A percentile compares a stretch with the other conserved stretches of the same genome.
Conservation (phyloP, 1,284 basidiomycete genomes). For the Ustilago bromivora region DNA sequence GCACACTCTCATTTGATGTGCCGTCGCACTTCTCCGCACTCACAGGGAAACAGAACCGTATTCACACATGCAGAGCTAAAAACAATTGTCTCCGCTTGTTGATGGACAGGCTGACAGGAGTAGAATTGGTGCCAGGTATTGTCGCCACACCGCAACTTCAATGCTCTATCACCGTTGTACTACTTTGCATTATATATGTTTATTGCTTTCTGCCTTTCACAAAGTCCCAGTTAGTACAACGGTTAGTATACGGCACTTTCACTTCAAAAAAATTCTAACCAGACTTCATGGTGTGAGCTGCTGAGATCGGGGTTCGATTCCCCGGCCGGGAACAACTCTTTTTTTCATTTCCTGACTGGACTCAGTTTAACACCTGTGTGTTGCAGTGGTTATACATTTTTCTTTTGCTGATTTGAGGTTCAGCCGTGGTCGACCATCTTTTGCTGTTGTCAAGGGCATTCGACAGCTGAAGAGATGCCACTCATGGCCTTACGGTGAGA, state of each 20-base stretch:
- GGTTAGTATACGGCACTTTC: constrained; percentile 30
- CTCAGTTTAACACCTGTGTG: constrained; percentile 4
- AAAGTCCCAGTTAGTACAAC: constrained; percentile 21
- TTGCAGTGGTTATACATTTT: background rate
- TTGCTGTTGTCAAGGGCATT: background rate
- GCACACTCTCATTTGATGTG: too few species aligned
- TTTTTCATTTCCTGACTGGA: background rate
- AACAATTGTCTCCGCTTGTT: too few species aligned
- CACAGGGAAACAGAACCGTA: too few species aligned
- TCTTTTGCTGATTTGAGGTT: background rate
- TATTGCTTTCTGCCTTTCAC: background rate
- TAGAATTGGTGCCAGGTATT: too few species aligned
- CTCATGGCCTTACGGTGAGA: too few species aligned
- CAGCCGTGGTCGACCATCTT: background rate
- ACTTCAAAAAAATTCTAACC: background rate
- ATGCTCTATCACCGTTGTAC: too few species aligned
- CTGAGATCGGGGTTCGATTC: constrained; percentile 54
- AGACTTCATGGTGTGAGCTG: background rate
- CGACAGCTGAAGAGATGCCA: too few species aligned
- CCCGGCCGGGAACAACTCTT: constrained; percentile 38
- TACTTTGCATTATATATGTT: fast-evolving
- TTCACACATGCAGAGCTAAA: too few species aligned
- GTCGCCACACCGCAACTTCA: too few species aligned
- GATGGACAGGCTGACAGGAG: too few species aligned
- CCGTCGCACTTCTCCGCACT: too few species aligned